Percentiles rank a stretch among this genome's conserved stretches.
These are phyloP conservation scores for Antitrichia curtipendula DNA, from an alignment of 225 moss, liverwort and hornwort genomes.

Conservation along the genomic window DNA sequence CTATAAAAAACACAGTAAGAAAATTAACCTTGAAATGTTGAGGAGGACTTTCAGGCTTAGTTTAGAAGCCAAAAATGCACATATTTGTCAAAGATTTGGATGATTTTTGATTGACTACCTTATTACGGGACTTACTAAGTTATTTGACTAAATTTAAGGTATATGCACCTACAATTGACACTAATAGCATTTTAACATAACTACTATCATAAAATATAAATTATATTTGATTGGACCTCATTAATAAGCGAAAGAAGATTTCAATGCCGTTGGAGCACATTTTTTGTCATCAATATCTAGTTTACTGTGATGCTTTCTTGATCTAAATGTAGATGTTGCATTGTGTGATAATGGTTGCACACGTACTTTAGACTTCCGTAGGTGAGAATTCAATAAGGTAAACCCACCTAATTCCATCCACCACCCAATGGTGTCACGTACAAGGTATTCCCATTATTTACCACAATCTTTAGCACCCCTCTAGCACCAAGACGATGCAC, in stretches of 20 bases:
- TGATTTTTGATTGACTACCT: background rate
- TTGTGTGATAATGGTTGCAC: background rate
- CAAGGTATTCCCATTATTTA: background rate
- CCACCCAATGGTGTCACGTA: background rate
- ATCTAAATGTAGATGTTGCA: background rate
- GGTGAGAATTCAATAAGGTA: background rate
- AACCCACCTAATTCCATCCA: rapidly evolving
- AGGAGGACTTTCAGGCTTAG: no score
- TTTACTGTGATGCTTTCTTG: background rate
- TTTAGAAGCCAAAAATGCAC: background rate
- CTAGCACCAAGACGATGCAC: background rate
- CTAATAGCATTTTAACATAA: background rate
- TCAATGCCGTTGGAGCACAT: background rate
- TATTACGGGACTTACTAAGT: background rate
- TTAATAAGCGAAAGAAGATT: background rate
- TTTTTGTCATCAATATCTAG: background rate
- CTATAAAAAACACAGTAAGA: rapidly evolving
- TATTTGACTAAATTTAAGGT: background rate
- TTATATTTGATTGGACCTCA: background rate
- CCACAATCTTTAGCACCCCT: background rate
- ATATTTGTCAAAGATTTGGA: background rate
- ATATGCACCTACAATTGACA: rapidly evolving
- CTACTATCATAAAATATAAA: background rate
- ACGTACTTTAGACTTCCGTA: background rate
- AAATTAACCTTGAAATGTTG: background rate